Evolutionary conservation across 2,329 filamentous ascomycete genomes (phyloP).

Genomic region (Diaporthe vaccinii): DNA sequence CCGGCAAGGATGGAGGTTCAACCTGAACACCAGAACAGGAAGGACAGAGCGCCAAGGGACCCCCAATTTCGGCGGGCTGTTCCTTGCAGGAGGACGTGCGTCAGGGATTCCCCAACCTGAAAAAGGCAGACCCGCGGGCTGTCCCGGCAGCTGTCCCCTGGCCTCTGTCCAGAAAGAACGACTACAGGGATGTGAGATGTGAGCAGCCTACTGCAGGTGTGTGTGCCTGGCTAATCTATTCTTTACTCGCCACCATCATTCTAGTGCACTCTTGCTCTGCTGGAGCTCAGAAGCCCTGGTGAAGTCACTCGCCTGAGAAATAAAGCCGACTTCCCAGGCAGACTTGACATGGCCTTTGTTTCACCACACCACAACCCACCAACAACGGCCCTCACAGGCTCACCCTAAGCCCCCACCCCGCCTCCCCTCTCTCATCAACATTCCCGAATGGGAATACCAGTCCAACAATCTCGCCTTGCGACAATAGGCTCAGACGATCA

Average conservation of each 20-base stretch:
- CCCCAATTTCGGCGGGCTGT: constrained; percentile 22
- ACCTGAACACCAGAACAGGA: not conserved
- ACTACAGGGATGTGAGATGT: constrained; percentile 9
- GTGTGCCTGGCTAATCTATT: constrained; percentile 13
- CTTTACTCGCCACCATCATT: not conserved
- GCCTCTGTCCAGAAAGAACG: not conserved
- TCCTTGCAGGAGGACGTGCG: constrained; percentile 9
- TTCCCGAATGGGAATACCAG: not conserved
- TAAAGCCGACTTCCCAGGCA: constrained; percentile 13
- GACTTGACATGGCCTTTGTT: not conserved
- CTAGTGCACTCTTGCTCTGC: not conserved
- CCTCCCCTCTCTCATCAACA: not conserved
- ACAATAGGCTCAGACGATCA: not conserved
- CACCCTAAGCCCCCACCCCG: not conserved
- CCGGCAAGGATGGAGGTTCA: not conserved
- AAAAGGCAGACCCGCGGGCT: constrained; percentile 6
- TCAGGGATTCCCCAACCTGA: constrained; percentile 26
- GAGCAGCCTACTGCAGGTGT: constrained; percentile 14
- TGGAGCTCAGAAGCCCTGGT: not conserved
- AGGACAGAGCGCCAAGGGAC: constrained; percentile 11
- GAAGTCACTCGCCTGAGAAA: not conserved
- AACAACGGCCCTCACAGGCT: not conserved
- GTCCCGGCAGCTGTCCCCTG: constrained; percentile 29
- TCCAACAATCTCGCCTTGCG: not conserved
- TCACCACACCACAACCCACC: not conserved